A percentile compares a stretch with the other conserved stretches of the same genome.
phyloP scores from a whole-genome alignment of 176 grass and related monocot genomes.

The Carex scoparia region DNA sequence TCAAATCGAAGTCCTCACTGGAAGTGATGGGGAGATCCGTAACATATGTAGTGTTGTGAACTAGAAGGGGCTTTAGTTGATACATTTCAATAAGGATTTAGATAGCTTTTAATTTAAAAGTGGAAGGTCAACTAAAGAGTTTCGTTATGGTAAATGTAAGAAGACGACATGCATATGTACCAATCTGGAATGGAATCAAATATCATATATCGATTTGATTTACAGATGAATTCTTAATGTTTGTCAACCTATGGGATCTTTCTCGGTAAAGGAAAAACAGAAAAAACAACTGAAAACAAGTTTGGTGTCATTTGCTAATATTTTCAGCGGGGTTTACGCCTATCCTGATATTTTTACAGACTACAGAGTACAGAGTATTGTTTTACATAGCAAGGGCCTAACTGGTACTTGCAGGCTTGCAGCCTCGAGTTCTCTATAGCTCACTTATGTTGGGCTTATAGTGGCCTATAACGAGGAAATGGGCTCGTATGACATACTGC shows the following conservation, averaged over 20 bases:
- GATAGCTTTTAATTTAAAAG: not conserved
- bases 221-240: not conserved
- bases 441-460: not conserved
- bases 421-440: not conserved
- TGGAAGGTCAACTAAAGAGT: not conserved
- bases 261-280: not conserved
- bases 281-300: not conserved
- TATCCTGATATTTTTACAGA: too few relatives aligned
- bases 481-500: not conserved
- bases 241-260: not conserved
- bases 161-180: not conserved
- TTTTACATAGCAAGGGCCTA: too few relatives aligned
- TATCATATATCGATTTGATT: not conserved
- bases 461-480: not conserved
- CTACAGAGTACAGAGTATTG: too few relatives aligned
- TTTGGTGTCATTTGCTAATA: not conserved
- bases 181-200: not conserved
- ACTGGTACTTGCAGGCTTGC: not conserved
- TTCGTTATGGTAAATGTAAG: not conserved
- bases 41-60: slow-evolving; percentile 37
- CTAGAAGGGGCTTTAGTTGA: not conserved
- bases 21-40: slow-evolving; percentile 33
- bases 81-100: not conserved
- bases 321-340: too few relatives aligned
- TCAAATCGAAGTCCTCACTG: slow-evolving; percentile 43